phyloP scores from a whole-genome alignment of 495 filamentous ascomycete genomes.

The Trichocladium uniseriatum region DNA sequence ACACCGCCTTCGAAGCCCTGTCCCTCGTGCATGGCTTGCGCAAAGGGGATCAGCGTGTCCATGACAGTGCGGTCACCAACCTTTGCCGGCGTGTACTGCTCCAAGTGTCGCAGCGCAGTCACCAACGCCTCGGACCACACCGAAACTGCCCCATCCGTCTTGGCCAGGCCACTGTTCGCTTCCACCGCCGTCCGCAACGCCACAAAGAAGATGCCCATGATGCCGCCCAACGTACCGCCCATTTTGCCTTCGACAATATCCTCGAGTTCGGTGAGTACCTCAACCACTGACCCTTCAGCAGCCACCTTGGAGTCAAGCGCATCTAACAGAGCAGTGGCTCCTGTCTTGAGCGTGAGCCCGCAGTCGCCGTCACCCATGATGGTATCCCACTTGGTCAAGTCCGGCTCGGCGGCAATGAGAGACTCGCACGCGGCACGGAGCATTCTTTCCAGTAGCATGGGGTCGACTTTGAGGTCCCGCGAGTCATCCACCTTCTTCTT shows the following conservation, averaged over 20 bases:
- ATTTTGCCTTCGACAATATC: constrained; percentile 50
- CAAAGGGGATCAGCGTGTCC: constrained; percentile 52
- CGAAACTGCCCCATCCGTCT: constrained; percentile 18
- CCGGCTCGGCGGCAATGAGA: constrained; percentile 46
- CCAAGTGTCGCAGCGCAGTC: constrained; percentile 35
- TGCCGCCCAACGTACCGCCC: constrained; percentile 53
- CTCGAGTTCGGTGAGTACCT: constrained; percentile 43
- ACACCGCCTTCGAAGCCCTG: constrained; percentile 43
- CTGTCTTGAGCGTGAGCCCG: constrained; percentile 49
- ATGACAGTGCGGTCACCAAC: constrained; percentile 46
- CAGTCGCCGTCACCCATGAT: constrained; percentile 60
- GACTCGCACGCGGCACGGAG: constrained; percentile 42
- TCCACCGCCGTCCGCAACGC: constrained; percentile 42
- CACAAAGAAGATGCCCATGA: constrained; percentile 51
- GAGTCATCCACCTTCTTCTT: constrained; percentile 27
- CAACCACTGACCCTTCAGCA: constrained; percentile 39
- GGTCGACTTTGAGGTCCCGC: constrained; percentile 36
- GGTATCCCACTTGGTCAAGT: constrained; percentile 53
- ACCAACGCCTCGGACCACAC: constrained; percentile 34
- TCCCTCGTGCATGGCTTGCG: constrained; percentile 35
- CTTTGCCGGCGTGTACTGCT: constrained; percentile 39
- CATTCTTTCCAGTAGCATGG: constrained; percentile 37
- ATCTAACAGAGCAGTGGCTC: constrained; percentile 33
- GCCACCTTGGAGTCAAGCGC: constrained; percentile 29
- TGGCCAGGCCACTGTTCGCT: constrained; percentile 28